These are phyloP conservation scores for Ophiostoma himal-ulmi DNA, from an alignment of 2,329 filamentous ascomycete genomes.

Conservation along the genomic window DNA sequence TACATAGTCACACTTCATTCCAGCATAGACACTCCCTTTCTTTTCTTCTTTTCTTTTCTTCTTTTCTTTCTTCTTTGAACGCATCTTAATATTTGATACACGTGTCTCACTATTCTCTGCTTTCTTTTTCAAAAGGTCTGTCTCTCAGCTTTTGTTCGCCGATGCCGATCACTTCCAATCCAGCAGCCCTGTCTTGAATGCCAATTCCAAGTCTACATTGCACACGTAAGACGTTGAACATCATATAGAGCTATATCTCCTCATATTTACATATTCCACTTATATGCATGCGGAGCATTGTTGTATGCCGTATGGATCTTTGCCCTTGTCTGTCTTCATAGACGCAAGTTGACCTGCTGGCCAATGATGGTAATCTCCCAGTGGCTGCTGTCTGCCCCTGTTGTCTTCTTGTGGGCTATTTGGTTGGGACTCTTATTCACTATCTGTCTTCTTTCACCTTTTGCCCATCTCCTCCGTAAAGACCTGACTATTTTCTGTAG, in stretches of 20 bases:
- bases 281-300: background rate
- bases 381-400: background rate
- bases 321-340: background rate
- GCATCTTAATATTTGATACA: too few relatives aligned
- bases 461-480: too few relatives aligned
- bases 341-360: too few relatives aligned
- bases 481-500: background rate
- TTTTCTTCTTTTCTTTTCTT: background rate
- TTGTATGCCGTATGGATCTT: conserved; percentile 3
- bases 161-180: conserved; percentile 1
- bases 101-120: background rate
- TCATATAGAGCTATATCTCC: too few relatives aligned
- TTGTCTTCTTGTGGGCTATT: background rate
- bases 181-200: background rate
- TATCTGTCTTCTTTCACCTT: background rate
- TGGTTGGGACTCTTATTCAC: background rate
- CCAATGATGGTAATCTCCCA: background rate
- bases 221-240: background rate
- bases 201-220: background rate
- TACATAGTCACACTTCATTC: background rate
- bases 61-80: background rate
- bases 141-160: background rate
- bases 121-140: background rate
- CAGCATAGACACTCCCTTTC: background rate
- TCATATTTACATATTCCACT: background rate